Base-by-base conservation (phyloP, 257 asterid genomes). In the Nyctanthes arbortristis region DNA sequence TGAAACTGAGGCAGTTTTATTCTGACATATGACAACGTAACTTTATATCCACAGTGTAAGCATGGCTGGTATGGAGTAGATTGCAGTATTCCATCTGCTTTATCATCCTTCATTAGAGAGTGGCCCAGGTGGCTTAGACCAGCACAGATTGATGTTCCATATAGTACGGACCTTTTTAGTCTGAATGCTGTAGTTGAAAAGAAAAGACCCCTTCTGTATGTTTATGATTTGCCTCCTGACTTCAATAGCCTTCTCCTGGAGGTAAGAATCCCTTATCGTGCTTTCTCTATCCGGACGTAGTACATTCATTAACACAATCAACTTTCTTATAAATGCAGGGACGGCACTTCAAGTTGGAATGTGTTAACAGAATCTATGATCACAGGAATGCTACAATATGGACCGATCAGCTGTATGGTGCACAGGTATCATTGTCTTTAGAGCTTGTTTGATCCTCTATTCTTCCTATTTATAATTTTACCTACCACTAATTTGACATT, bases 81-180 rank as follows among this genome's bases (percentile, higher is more conserved):
- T 81, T 94, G 99, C 69, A 91, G 97, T 73, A 45, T 84, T 71
- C 99, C 99, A 64, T 89, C 99, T 36, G 88, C 84, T 82, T 56
- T 79, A 60, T 84, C 95, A 35, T 79, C 97, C n/a, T n/a, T n/a
- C 71, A 76, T 91, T 45, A 75, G 59, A 64, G 88, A 82, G 73
- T 94, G 96, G 97, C 96, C 99, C 45, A 75, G 65, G 69, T 94
- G 97, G 99, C 90, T 94, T 67, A 85, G 81, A 78, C 99, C 97
- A n/a, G 87, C 92, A 2, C 84, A 81, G 43, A 70, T 91, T 43
- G 79, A 63, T 32, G 66, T 93, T 70, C 89, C 94, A 10, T 91
- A 80, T 52, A 76, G 71, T 73, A 59, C 81, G 72, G 77, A 78
- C 65, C 72, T 69, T 61, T 62, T 63, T 65, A 72, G 76, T 82